Base-by-base conservation (phyloP, 148 eudicot species). In the Rhododendron kiyosumense region DNA sequence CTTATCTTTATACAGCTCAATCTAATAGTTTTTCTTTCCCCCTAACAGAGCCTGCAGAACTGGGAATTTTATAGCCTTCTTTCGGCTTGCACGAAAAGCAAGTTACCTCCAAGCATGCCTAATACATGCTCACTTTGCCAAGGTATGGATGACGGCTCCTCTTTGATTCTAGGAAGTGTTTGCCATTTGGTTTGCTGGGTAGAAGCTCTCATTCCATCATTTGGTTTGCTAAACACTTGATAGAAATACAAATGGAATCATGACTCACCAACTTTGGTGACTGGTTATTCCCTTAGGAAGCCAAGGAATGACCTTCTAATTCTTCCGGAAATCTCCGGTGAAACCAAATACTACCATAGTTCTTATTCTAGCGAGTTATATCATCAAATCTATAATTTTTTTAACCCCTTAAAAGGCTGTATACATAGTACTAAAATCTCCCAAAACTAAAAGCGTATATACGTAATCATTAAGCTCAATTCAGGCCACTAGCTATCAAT, bases 41-140 rank as follows among this genome's bases (percentile, higher is more conserved):
- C 76, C 41, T 91, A 89, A 32, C 99, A 97, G 99, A 92, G 93
- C 98, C 67, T 97, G 98, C 90, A 92, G 99, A 94, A 95, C 95
- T 52, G 92, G 94, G 87, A 97, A 97, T 90, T 97, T 91, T 88
- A 92, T 97, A 85, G 94, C 98, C 78, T 97, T 97, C 89, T 97
- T 97, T 87, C 90, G 98, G 86, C 96, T 93, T 87, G 98, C 95
- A 82, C 89, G 95, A 80, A 95, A 93, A 86, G 98, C 98, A 46
- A 94, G 93, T 83, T 97, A 97, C 90, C 96, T 93, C 86, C 98
- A 97, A 93, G 95, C 99, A 84, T 97, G 99, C 90, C 85, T 97
- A 86, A 97, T 97, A 93, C 99, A 97, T 91, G 99, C 99, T 36
- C 99, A 97, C 93, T 97, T 97, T 87, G 91, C 95, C 28, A 97